Conservation (phyloP, 108 stramenopile species). For the Seminavis robusta region DNA sequence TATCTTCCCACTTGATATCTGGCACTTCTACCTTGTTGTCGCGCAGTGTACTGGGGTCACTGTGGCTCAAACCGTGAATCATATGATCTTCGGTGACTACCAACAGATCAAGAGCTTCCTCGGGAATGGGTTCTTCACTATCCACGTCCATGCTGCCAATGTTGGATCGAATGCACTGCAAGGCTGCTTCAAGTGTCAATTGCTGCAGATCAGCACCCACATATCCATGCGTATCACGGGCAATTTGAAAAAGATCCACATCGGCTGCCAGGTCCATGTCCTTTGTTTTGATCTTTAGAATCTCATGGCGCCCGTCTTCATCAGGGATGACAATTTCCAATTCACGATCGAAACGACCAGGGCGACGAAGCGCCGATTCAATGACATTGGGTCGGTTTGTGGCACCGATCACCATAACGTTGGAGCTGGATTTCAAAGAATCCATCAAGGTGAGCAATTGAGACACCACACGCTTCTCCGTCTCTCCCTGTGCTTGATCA, state of each 20-base stretch:
- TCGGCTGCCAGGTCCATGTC: slow-evolving; percentile 87
- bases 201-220: slow-evolving; percentile 96
- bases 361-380: slow-evolving; percentile 93
- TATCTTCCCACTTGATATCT: slow-evolving; percentile 97
- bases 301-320: slow-evolving; percentile 85
- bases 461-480: slow-evolving; percentile 95
- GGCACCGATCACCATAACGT: slow-evolving; percentile 96
- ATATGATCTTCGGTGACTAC: slow-evolving; percentile 93
- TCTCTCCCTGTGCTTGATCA: slow-evolving; percentile 93
- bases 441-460: slow-evolving; percentile 96
- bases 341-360: slow-evolving; percentile 97
- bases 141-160: slow-evolving; percentile 88
- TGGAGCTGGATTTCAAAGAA: slow-evolving; percentile 86
- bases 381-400: slow-evolving; percentile 93
- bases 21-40: slow-evolving; percentile 94
- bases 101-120: slow-evolving; percentile 80
- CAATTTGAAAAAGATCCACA: slow-evolving; percentile 86
- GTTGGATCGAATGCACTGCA: slow-evolving; percentile 84
- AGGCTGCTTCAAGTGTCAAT: slow-evolving; percentile 91
- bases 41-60: slow-evolving; percentile 90
- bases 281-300: slow-evolving; percentile 94
- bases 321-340: slow-evolving; percentile 94
- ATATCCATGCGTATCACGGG: slow-evolving; percentile 87
- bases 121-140: slow-evolving; percentile 69
- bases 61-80: slow-evolving; percentile 84